Conservation (phyloP, 257 asterid species). For the Rehmannia glutinosa region DNA sequence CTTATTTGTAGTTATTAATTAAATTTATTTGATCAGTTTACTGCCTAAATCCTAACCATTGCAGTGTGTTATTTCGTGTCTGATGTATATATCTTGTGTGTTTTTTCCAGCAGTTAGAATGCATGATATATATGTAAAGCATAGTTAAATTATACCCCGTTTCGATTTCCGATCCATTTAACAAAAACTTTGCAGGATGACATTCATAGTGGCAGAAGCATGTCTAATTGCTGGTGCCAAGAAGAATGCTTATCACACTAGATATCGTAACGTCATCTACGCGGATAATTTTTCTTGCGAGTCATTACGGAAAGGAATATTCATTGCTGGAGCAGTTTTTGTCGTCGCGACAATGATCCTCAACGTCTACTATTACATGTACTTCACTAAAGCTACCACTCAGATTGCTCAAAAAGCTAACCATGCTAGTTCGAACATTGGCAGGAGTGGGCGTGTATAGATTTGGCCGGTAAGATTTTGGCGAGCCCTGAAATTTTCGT, state of each 20-base stretch:
- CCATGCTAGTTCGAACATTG: constrained; percentile 42
- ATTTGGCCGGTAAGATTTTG: no score
- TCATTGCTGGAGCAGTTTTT: constrained; percentile 92
- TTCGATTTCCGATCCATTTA: no score
- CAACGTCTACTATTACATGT: constrained; percentile 66
- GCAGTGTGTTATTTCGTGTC: no score
- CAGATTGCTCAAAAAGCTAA: constrained; percentile 52
- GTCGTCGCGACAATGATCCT: constrained; percentile 76
- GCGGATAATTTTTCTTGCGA: constrained; percentile 75
- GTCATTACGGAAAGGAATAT: constrained; percentile 70
- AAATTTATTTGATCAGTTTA: no score
- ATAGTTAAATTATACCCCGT: no score
- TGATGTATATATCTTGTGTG: no score
- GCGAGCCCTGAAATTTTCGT: neutral
- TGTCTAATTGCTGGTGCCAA: constrained; percentile 75
- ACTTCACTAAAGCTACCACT: constrained; percentile 72
- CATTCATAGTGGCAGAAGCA: constrained; percentile 72
- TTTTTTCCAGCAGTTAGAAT: no score
- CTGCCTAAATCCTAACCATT: no score
- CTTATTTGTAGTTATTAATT: no score
- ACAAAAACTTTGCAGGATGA: constrained; percentile 47
- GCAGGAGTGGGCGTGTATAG: constrained; percentile 60
- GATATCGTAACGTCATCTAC: constrained; percentile 49
- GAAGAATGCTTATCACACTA: constrained; percentile 80
- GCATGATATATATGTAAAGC: no score